Conservation (phyloP, 2,329 filamentous ascomycete species). For the Aspergillus sp. region DNA sequence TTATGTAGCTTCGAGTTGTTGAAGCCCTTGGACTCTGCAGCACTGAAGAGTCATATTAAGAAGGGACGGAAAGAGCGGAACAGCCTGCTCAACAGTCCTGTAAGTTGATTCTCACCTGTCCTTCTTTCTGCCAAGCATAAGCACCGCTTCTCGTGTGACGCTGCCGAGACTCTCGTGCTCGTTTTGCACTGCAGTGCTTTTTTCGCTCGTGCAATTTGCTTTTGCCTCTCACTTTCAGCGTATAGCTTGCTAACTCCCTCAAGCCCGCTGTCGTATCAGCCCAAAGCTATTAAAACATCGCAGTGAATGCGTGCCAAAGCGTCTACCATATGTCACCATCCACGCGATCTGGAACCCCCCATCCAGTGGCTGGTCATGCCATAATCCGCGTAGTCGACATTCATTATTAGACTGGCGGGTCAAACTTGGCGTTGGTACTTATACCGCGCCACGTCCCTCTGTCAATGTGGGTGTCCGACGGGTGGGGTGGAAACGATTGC, state of each 20-base stretch:
- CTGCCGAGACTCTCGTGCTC: constrained; percentile 22
- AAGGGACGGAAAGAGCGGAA: constrained; percentile 93
- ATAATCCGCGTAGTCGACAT: constrained; percentile 11
- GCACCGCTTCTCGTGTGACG: constrained; percentile 20
- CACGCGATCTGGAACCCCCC: constrained; percentile 17
- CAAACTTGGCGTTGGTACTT: constrained; percentile 11
- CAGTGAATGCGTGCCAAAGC: constrained; percentile 20
- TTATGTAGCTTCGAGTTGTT: constrained; percentile 96
- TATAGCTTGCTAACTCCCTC: constrained; percentile 19
- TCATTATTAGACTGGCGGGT: constrained; percentile 9
- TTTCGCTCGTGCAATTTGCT: not conserved
- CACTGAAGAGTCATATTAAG: constrained; percentile 98
- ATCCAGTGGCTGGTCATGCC: constrained; percentile 8
- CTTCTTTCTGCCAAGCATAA: constrained; percentile 22
- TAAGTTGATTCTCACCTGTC: constrained; percentile 54
- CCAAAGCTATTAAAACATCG: constrained; percentile 42
- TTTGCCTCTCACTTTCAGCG: constrained; percentile 3
- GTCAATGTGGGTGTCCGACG: constrained; percentile 14
- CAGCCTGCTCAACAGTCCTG: constrained; percentile 93
- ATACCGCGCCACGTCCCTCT: constrained; percentile 9
- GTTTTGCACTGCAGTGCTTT: not conserved
- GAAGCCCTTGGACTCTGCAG: constrained; percentile 93
- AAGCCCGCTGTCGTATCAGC: constrained; percentile 48
- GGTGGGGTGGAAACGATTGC: constrained; percentile 11
- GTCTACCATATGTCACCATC: constrained; percentile 22